phyloP scores from a whole-genome alignment of 148 eudicot genomes.

The Agrostemma githago region DNA sequence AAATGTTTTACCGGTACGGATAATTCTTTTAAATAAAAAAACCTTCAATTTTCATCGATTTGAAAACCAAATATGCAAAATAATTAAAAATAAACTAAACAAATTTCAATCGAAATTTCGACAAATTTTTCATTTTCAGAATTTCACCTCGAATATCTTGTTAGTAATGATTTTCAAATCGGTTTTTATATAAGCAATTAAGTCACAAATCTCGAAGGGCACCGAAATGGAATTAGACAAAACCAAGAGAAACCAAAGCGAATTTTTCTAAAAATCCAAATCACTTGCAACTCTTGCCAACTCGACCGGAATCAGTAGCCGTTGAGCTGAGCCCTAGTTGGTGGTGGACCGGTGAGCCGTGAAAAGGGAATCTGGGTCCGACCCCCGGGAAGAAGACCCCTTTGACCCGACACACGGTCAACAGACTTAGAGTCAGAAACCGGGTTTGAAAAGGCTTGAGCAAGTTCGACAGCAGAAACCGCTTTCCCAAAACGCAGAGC shows the following conservation, averaged over 20 bases:
- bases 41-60: too few species aligned
- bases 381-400: constrained; percentile 37
- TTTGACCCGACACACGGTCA: constrained; percentile 49
- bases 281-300: not conserved
- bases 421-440: constrained; percentile 49
- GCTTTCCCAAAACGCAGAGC: constrained; percentile 64
- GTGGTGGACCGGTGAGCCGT: constrained; percentile 47
- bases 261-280: not conserved
- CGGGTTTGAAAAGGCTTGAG: constrained; percentile 76
- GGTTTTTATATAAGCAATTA: not conserved
- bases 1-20: too few species aligned
- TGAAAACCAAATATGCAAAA: too few species aligned
- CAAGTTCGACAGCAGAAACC: constrained; percentile 90
- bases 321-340: constrained; percentile 69
- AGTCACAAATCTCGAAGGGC: not conserved
- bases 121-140: not conserved
- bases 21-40: too few species aligned
- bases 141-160: not conserved
- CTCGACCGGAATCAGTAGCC: constrained; percentile 43
- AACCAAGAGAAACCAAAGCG: not conserved
- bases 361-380: constrained; percentile 68
- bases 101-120: too few species aligned
- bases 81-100: too few species aligned
- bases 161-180: not conserved
- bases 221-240: not conserved